Conservation (phyloP, 73 alveolate species). For the Paramecium sonneborni region DNA sequence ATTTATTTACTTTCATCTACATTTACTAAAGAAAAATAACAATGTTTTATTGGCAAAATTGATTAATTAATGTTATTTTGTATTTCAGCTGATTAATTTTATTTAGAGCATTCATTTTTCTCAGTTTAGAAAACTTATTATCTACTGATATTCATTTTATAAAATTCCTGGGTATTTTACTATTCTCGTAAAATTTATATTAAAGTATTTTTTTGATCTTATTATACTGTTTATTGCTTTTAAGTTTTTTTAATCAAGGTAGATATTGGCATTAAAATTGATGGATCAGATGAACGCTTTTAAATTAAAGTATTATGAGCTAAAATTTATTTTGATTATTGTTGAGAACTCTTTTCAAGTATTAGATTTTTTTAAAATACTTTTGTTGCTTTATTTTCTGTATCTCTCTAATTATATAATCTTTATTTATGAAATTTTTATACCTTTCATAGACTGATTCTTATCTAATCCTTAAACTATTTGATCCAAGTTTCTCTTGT, state of each 20-base stretch:
- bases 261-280: not conserved
- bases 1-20: not conserved
- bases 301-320: not conserved
- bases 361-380: not conserved
- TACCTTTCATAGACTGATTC: constrained; percentile 18
- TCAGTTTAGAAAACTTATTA: not conserved
- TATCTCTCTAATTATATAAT: not conserved
- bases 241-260: not conserved
- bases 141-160: not conserved
- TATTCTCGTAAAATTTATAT: not conserved
- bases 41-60: not conserved
- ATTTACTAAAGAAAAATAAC: not conserved
- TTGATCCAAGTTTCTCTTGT: not conserved
- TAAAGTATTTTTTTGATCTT: not conserved
- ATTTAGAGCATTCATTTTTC: not conserved
- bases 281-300: not conserved
- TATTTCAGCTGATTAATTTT: not conserved
- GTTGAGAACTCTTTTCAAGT: not conserved
- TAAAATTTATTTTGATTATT: not conserved
- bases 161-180: not conserved
- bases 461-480: not conserved
- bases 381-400: not conserved
- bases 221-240: not conserved
- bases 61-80: not conserved
- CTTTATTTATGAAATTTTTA: not conserved